Conservation (phyloP, 2,329 filamentous ascomycete genomes). For the Alternaria infectoria region DNA sequence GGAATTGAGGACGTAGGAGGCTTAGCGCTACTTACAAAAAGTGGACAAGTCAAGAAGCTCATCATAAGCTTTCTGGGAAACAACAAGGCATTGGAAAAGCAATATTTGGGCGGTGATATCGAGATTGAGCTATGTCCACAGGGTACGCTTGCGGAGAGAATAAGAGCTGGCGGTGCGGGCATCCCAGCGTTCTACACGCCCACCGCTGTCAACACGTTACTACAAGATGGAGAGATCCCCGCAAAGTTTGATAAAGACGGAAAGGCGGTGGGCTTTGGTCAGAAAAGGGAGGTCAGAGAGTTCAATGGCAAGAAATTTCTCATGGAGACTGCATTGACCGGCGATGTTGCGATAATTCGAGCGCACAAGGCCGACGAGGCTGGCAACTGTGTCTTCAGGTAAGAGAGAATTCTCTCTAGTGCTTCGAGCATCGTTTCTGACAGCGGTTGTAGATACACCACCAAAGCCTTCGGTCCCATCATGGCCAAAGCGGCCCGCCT, state of each 20-base stretch:
- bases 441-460: constrained; percentile 37
- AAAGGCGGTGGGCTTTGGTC: constrained; percentile 67
- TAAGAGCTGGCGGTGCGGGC: constrained; percentile 74
- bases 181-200: constrained; percentile 84
- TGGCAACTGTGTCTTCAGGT: constrained; percentile 75
- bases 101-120: constrained; percentile 74
- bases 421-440: background rate
- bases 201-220: constrained; percentile 68
- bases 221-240: constrained; percentile 72
- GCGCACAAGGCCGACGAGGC: constrained; percentile 78
- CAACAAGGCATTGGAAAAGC: constrained; percentile 77
- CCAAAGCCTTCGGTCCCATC: constrained; percentile 47
- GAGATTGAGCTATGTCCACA: constrained; percentile 79
- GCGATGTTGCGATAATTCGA: constrained; percentile 77
- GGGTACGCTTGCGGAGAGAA: constrained; percentile 74
- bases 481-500: constrained; percentile 91
- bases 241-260: constrained; percentile 65
- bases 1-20: constrained; percentile 71
- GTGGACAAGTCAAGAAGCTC: constrained; percentile 73
- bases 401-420: background rate
- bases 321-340: constrained; percentile 78
- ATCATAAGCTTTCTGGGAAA: constrained; percentile 79
- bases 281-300: constrained; percentile 71
- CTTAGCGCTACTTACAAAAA: constrained; percentile 70
- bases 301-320: constrained; percentile 76